phyloP scores from a whole-genome alignment of 202 grass and related monocot species.

The Brachypodium distachyon region DNA sequence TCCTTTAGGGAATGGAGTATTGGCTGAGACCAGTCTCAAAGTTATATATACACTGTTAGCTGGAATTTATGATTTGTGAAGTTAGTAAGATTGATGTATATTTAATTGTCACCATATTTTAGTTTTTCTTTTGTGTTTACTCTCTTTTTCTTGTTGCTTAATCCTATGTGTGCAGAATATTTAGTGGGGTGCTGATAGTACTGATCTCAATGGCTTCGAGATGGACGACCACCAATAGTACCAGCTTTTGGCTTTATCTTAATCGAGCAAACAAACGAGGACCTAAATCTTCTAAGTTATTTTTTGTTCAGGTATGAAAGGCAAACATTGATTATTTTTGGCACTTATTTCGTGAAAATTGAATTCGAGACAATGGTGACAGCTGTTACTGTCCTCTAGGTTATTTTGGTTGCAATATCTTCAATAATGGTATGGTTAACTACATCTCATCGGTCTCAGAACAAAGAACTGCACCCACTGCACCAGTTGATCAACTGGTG shows the following conservation, averaged over 20 bases:
- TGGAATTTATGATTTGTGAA: neutral
- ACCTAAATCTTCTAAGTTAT: constrained; percentile 44
- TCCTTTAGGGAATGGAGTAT: no score
- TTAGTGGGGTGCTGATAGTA: constrained; percentile 68
- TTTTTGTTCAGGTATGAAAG: constrained; percentile 61
- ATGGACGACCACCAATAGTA: constrained; percentile 52
- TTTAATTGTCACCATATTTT: constrained; percentile 6
- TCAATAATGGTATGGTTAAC: constrained; percentile 87
- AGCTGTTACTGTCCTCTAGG: constrained; percentile 34
- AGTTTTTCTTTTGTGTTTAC: neutral
- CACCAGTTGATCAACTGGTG: constrained; percentile 92
- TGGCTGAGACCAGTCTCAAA: neutral
- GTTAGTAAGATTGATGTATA: neutral
- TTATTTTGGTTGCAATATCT: constrained; percentile 67
- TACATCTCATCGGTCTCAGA: constrained; percentile 70
- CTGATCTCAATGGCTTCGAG: constrained; percentile 56
- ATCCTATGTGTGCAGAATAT: constrained; percentile 59
- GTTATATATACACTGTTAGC: neutral
- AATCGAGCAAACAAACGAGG: constrained; percentile 43
- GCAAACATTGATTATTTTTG: neutral
- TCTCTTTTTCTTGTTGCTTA: constrained; percentile 24
- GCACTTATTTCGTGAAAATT: constrained; percentile 19
- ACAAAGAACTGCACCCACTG: constrained; percentile 66
- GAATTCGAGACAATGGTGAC: constrained; percentile 13
- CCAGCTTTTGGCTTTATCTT: constrained; percentile 67